Percentiles rank a stretch among this genome's conserved stretches.
Evolutionary conservation across 106 monocot species (phyloP).

Genomic region (Dioscorea zingiberensis): DNA sequence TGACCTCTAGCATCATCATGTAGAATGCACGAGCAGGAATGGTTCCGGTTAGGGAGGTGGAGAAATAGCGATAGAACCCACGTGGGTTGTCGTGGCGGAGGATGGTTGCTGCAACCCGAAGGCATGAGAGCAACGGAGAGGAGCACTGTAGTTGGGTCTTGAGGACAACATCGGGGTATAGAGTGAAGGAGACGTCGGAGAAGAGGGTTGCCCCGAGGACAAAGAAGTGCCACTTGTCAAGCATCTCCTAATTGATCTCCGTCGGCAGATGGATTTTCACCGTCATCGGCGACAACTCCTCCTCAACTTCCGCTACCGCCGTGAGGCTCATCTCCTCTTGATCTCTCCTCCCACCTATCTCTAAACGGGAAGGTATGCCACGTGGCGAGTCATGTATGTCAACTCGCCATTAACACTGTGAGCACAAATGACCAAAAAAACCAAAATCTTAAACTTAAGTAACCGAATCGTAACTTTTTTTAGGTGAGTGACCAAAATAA

Average conservation of each 20-base stretch:
- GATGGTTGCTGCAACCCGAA: constrained; percentile 34
- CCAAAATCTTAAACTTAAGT: too few species aligned
- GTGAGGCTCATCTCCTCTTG: constrained; percentile 46
- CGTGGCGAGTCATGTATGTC: too few species aligned
- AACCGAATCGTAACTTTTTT: too few species aligned
- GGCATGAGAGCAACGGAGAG: constrained; percentile 15
- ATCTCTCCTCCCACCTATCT: constrained; percentile 4
- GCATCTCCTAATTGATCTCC: constrained; percentile 88
- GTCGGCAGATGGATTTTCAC: constrained; percentile 53
- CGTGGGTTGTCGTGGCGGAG: constrained; percentile 57
- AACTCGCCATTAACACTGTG: too few species aligned
- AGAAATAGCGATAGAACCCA: constrained; percentile 82
- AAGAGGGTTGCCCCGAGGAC: constrained; percentile 86
- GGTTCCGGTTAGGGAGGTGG: constrained; percentile 84
- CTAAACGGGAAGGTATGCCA: too few species aligned
- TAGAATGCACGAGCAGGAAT: constrained; percentile 89
- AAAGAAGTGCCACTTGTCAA: constrained; percentile 88
- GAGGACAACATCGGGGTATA: constrained; percentile 79
- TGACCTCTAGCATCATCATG: constrained; percentile 79
- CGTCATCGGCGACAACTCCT: constrained; percentile 3
- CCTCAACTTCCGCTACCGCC: constrained; percentile 23
- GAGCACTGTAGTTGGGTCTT: constrained; percentile 86
- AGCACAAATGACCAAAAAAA: too few species aligned
- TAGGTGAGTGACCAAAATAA: too few species aligned
- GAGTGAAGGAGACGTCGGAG: constrained; percentile 63